Evolutionary conservation across 1,139 yeast species (phyloP).

Genomic region (Yamadazyma spencermartinsiae): DNA sequence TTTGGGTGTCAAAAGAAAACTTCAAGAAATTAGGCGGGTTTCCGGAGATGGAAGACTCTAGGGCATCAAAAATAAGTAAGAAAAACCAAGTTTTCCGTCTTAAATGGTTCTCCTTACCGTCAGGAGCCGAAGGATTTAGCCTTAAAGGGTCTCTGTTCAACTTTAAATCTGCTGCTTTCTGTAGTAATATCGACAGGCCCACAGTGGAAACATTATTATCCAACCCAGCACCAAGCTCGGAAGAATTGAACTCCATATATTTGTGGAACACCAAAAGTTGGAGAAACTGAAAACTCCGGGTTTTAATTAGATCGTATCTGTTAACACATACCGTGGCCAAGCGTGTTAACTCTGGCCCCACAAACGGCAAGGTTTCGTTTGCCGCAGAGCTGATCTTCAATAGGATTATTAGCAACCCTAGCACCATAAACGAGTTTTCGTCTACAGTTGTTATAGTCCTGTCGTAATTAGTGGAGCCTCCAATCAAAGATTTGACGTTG

Average conservation of each 20-base stretch:
- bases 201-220: conserved; percentile 51
- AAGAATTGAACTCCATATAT: conserved; percentile 39
- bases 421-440: conserved; percentile 28
- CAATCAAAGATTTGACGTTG: conserved; percentile 23
- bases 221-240: conserved; percentile 48
- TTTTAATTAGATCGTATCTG: conserved; percentile 34
- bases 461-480: conserved; percentile 16
- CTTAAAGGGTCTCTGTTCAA: conserved; percentile 40
- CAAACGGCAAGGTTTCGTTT: conserved; percentile 22
- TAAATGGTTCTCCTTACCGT: conserved; percentile 14
- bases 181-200: conserved; percentile 35
- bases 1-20: conserved; percentile 15
- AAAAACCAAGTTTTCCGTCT: conserved; percentile 35
- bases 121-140: background rate
- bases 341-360: conserved; percentile 29
- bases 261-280: conserved; percentile 22
- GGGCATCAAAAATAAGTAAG: conserved; percentile 19
- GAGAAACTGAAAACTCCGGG: conserved; percentile 30
- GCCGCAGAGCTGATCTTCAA: conserved; percentile 28
- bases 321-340: conserved; percentile 35
- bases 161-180: conserved; percentile 45
- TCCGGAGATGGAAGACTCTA: conserved; percentile 21
- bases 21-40: conserved; percentile 18
- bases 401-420: conserved; percentile 27
- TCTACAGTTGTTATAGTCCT: conserved; percentile 20